These are phyloP conservation scores for Trichosporon sp. DNA, from an alignment of 1,284 basidiomycete genomes.

Conservation along the genomic window DNA sequence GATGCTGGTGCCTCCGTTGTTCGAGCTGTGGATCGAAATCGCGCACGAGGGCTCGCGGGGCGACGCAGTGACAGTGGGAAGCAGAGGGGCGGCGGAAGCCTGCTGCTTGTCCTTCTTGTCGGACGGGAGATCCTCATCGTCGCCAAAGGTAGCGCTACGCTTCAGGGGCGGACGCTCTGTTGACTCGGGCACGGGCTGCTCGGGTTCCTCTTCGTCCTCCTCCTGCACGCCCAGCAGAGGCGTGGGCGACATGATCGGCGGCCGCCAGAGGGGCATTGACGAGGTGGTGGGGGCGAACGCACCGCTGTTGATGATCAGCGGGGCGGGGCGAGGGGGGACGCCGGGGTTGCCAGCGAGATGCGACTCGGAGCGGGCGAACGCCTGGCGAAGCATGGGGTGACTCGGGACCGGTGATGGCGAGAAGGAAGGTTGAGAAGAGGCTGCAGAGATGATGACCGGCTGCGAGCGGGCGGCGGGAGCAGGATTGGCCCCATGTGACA, in stretches of 20 bases:
- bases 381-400: conserved; percentile 20
- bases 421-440: conserved; percentile 17
- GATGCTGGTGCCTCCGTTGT: background rate
- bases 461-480: conserved; percentile 14
- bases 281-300: conserved; percentile 6
- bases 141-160: conserved; percentile 21
- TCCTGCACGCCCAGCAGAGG: conserved; percentile 18
- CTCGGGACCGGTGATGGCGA: background rate
- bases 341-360: conserved; percentile 14
- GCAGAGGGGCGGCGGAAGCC: conserved; percentile 7
- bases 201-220: conserved; percentile 20
- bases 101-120: conserved; percentile 6
- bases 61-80: conserved; percentile 14
- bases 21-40: background rate
- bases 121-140: conserved; percentile 12
- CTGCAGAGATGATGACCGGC: conserved; percentile 5
- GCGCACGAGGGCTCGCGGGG: conserved; percentile 7
- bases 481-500: conserved; percentile 11
- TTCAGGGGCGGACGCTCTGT: conserved; percentile 10
- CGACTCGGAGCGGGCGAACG: conserved; percentile 19
- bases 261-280: conserved; percentile 16
- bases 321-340: conserved; percentile 10
- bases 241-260: conserved; percentile 15
- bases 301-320: conserved; percentile 13
- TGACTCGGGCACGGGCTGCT: conserved; percentile 1